Base-by-base conservation (phyloP, 2,329 filamentous ascomycete genomes). In the Parascedosporium putredinis region DNA sequence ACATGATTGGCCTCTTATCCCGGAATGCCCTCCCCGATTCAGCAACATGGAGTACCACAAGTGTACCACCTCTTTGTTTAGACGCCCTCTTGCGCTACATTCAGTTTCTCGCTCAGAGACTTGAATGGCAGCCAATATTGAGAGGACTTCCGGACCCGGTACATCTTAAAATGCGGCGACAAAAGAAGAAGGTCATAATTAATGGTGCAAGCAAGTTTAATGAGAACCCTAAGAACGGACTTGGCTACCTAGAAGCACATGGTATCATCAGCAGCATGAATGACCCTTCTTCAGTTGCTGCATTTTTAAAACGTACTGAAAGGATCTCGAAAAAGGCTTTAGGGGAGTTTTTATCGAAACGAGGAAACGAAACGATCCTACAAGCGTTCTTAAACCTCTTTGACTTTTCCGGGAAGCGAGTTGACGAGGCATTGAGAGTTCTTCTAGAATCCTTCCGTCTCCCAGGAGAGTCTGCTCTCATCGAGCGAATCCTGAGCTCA, bases 41-140 rank as follows among this genome's bases (percentile, higher is more conserved):
- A 7, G 93, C 91, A 5, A 96, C 90, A 5, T 98, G 93, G 93
- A 98, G 94, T 64, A 98, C 93, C 9, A 96, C 91, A 4, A 98
- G 95, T 62, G 94, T 98, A 1, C 93, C 93, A 14, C 93, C 93
- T 1, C 71, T 98, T 2, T 98, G 93, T 59, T 73, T 98, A 20
- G 93, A 98, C 67, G 89, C 93, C 8, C 72, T 98, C 9, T 73
- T 98, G 22, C 84, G 88, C 14, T 97, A 90, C 59, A 80, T 98
- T 29, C 90, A 96, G 60, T 95, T 88, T 56, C 84, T 98, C 55
- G 86, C 88, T 1, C 89, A 95, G 62, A 79, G 93, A 50, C 69
- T 97, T 16, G 79, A 94, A 47, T 79, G 93, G 49, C 71, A 79
- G 23, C 80, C 86, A 1, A 63, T 69, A 2, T 70, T 67, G 9